Conservation (phyloP, 176 grass and related monocot genomes). For the Ensete ventricosum region DNA sequence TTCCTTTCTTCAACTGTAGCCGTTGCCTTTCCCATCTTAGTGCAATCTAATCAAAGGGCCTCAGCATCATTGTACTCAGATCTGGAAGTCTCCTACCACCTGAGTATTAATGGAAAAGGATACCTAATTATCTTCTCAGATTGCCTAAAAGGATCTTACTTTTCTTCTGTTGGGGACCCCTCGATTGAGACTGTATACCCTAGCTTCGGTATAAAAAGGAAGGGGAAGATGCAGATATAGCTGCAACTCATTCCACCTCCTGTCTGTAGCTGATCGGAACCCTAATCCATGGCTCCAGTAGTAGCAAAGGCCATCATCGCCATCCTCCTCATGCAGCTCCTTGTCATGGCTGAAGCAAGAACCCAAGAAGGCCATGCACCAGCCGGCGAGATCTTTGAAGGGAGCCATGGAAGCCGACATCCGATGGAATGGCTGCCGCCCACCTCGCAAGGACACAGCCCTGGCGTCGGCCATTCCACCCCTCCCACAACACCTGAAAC, state of each 20-base stretch:
- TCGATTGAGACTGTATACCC: background rate
- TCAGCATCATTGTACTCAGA: background rate
- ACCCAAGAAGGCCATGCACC: constrained; percentile 23
- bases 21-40: background rate
- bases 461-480: constrained; percentile 38
- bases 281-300: constrained; percentile 29
- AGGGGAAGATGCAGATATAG: background rate
- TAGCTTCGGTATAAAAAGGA: background rate
- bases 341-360: constrained; percentile 32
- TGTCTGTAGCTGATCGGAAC: background rate
- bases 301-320: constrained; percentile 25
- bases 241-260: background rate
- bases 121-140: constrained; percentile 16
- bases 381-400: background rate
- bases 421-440: background rate
- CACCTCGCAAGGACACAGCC: constrained; percentile 42
- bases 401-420: background rate
- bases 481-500: background rate
- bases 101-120: constrained; percentile 47
- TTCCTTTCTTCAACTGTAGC: background rate
- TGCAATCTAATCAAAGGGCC: background rate
- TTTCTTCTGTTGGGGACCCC: background rate
- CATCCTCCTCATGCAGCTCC: constrained; percentile 34
- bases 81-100: constrained; percentile 28
- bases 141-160: constrained; percentile 25